phyloP scores from a whole-genome alignment of 352 stramenopile species.

The Phytophthora meadii region DNA sequence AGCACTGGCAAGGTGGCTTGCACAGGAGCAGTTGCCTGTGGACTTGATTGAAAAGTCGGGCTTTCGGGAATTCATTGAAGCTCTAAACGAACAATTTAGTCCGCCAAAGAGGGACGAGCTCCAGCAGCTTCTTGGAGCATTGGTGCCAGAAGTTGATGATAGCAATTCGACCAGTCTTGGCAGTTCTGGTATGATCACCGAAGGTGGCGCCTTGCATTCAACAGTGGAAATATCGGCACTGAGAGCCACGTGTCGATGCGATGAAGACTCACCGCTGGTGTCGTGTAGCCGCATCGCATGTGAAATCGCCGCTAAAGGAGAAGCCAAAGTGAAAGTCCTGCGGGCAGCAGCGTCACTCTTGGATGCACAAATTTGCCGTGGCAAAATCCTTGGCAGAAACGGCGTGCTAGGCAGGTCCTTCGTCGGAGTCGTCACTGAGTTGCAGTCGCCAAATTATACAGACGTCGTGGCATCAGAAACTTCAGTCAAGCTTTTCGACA shows the following conservation, averaged over 20 bases:
- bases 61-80: constrained; percentile 47
- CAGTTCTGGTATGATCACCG: constrained; percentile 2
- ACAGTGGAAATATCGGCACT: constrained; percentile 41
- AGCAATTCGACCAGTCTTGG: constrained; percentile 10
- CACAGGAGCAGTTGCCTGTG: constrained; percentile 52
- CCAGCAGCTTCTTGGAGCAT: constrained; percentile 24
- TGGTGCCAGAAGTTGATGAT: constrained; percentile 20
- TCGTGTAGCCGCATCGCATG: constrained; percentile 39
- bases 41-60: constrained; percentile 44
- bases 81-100: constrained; percentile 46
- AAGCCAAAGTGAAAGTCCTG: constrained; percentile 47
- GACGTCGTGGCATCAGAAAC: constrained; percentile 3
- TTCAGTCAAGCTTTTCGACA: constrained; percentile 35
- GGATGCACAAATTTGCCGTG: constrained; percentile 44
- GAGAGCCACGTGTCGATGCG: constrained; percentile 41
- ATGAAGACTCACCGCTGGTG: constrained; percentile 40
- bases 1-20: constrained; percentile 49
- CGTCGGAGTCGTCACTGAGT: constrained; percentile 43
- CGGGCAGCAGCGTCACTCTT: constrained; percentile 40
- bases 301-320: constrained; percentile 21
- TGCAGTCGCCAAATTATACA: constrained; percentile 15
- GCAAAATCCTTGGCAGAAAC: constrained; percentile 39
- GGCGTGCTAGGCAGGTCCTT: constrained; percentile 53
- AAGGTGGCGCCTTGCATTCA: not conserved
- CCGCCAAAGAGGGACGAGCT: constrained; percentile 39